Conservation (phyloP, 257 asterid genomes). For the Solanum phureja region DNA sequence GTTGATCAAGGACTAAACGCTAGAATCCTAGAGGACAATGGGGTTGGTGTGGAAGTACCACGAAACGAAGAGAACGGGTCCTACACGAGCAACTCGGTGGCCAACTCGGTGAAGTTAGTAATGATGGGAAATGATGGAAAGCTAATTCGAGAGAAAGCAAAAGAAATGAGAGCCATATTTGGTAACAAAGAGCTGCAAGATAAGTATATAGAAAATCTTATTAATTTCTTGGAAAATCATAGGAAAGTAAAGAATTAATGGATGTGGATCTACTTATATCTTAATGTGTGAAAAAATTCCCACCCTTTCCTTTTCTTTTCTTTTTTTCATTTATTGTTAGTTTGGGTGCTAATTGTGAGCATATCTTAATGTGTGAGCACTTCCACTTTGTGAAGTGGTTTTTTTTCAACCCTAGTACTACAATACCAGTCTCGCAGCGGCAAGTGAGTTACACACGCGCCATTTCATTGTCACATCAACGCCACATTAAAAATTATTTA, state of each 20-base stretch:
- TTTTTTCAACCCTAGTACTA: too few species aligned
- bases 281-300: not conserved
- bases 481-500: too few species aligned
- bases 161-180: constrained; percentile 6
- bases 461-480: too few species aligned
- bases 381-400: too few species aligned
- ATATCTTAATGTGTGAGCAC: too few species aligned
- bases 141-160: constrained; percentile 6
- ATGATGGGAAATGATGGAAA: constrained; percentile 11
- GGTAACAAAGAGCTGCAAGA: constrained; percentile 10
- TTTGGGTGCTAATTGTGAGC: not conserved
- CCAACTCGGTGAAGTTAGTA: constrained; percentile 13
- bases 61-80: not conserved
- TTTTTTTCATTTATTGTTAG: not conserved
- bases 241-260: not conserved
- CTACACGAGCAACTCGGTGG: constrained; percentile 15
- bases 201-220: constrained; percentile 1
- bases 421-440: too few species aligned
- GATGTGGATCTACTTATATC: not conserved
- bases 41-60: constrained; percentile 5
- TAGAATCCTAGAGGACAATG: not conserved
- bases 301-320: not conserved
- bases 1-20: constrained; percentile 10
- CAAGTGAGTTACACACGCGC: too few species aligned
- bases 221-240: constrained; percentile 15